Percentiles rank a stretch among this genome's conserved stretches.
phyloP scores from a whole-genome alignment of 768 basidiomycete genomes.

The Boletales sp. region DNA sequence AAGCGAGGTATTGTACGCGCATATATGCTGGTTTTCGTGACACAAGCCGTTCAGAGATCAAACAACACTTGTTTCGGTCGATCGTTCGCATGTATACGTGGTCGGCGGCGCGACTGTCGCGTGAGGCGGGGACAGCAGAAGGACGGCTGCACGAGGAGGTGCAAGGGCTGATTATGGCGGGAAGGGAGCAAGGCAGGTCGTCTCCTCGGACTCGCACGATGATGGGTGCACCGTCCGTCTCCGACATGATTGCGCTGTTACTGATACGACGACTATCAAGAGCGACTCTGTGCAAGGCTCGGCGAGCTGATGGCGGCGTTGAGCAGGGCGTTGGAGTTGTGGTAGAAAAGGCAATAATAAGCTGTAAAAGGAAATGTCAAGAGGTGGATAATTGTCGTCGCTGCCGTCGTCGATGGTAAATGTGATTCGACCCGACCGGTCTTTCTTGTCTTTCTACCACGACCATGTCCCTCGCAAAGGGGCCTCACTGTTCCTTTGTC shows the following conservation, averaged over 20 bases:
- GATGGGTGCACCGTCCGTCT: slow-evolving; percentile 13
- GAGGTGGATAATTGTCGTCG: slow-evolving; percentile 6
- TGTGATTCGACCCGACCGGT: not conserved
- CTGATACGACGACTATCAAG: slow-evolving; percentile 11
- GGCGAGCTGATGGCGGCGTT: slow-evolving; percentile 26
- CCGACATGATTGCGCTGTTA: not conserved
- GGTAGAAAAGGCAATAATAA: not conserved
- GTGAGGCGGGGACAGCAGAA: slow-evolving; percentile 16
- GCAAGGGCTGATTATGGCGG: slow-evolving; percentile 15
- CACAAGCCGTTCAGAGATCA: slow-evolving; percentile 18
- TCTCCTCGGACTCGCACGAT: slow-evolving; percentile 16
- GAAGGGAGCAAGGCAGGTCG: slow-evolving; percentile 34
- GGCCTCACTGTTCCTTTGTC: slow-evolving; percentile 86
- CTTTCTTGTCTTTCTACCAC: too few species aligned
- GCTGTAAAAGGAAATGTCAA: slow-evolving; percentile 28
- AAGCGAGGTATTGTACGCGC: slow-evolving; percentile 24
- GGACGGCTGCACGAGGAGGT: slow-evolving; percentile 10
- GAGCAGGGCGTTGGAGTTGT: slow-evolving; percentile 24
- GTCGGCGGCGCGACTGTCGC: slow-evolving; percentile 23
- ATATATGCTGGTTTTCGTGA: slow-evolving; percentile 22
- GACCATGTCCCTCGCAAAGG: slow-evolving; percentile 37
- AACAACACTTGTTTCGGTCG: slow-evolving; percentile 13
- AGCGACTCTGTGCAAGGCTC: slow-evolving; percentile 19
- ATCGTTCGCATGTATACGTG: slow-evolving; percentile 20
- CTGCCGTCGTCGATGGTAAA: slow-evolving; percentile 7